These are phyloP conservation scores for Eucalyptus sideroxylon DNA, from an alignment of 345 rosid genomes.

Conservation along the genomic window DNA sequence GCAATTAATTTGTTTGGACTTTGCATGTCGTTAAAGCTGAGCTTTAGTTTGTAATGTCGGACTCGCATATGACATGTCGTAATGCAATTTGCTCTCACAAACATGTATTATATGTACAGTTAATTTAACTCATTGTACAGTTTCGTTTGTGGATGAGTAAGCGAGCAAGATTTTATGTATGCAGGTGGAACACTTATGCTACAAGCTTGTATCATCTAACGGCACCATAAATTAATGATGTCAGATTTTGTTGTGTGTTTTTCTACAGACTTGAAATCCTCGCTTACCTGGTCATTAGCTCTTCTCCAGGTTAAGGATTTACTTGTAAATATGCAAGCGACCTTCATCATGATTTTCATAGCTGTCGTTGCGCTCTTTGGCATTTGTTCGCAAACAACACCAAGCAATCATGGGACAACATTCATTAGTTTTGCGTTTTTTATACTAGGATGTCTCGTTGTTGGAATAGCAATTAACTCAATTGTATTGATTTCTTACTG, in stretches of 20 bases:
- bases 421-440: not conserved
- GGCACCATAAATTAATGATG: not conserved
- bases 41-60: not conserved
- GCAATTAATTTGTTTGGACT: not conserved
- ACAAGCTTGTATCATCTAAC: not conserved
- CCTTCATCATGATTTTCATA: not conserved
- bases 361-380: accelerated
- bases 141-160: not conserved
- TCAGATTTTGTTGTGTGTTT: not conserved
- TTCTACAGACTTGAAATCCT: not conserved
- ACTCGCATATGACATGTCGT: not conserved
- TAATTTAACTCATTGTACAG: not conserved
- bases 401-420: not conserved
- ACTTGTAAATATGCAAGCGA: accelerated
- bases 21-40: not conserved
- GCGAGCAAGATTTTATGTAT: not conserved
- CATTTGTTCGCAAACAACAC: not conserved
- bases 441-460: not conserved
- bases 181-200: not conserved
- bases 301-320: not conserved
- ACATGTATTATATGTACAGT: not conserved
- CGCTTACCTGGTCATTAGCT: not conserved
- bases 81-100: not conserved
- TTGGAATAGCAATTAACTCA: not conserved
- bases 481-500: too few relatives aligned